Evolutionary conservation across 495 filamentous ascomycete species (phyloP).

Genomic region (Recurvomyces mirabilis): DNA sequence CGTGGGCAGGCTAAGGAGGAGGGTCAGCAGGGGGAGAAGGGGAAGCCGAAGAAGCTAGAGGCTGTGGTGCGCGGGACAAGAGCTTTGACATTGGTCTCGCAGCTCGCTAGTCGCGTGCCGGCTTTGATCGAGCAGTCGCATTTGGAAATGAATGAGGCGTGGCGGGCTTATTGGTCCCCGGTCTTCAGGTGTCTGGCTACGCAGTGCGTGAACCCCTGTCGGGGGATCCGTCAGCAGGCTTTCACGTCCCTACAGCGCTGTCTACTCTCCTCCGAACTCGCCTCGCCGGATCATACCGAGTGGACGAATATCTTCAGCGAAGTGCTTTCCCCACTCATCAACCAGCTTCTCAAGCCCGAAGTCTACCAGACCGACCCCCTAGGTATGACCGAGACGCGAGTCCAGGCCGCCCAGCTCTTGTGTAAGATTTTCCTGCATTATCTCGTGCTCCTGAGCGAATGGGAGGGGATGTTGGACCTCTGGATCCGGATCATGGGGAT

Average conservation of each 20-base stretch:
- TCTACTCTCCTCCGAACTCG: conserved; percentile 69
- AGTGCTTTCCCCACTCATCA: conserved; percentile 89
- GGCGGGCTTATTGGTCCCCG: conserved; percentile 96
- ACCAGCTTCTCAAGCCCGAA: conserved; percentile 83
- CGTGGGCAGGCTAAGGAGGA: conserved; percentile 34
- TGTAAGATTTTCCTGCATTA: conserved; percentile 96
- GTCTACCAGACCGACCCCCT: conserved; percentile 83
- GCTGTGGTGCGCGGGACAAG: conserved; percentile 67
- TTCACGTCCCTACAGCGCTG: conserved; percentile 79
- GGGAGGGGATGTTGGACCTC: conserved; percentile 84
- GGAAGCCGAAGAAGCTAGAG: conserved; percentile 50
- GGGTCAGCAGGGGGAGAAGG: conserved; percentile 4
- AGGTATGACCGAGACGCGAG: conserved; percentile 91
- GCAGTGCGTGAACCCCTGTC: conserved; percentile 91
- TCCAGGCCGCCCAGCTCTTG: conserved; percentile 80
- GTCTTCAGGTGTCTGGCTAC: conserved; percentile 78
- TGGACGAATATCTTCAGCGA: conserved; percentile 93
- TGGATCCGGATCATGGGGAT: conserved; percentile 91
- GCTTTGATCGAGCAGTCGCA: conserved; percentile 84
- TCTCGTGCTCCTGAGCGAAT: conserved; percentile 68
- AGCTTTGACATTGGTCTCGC: conserved; percentile 67
- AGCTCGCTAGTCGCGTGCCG: conserved; percentile 69
- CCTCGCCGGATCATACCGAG: conserved; percentile 66
- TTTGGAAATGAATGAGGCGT: conserved; percentile 63
- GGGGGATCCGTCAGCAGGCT: conserved; percentile 81